Evolutionary conservation across 441 rosid genomes (phyloP).

Genomic region (Bocquillonia castaneifolia): DNA sequence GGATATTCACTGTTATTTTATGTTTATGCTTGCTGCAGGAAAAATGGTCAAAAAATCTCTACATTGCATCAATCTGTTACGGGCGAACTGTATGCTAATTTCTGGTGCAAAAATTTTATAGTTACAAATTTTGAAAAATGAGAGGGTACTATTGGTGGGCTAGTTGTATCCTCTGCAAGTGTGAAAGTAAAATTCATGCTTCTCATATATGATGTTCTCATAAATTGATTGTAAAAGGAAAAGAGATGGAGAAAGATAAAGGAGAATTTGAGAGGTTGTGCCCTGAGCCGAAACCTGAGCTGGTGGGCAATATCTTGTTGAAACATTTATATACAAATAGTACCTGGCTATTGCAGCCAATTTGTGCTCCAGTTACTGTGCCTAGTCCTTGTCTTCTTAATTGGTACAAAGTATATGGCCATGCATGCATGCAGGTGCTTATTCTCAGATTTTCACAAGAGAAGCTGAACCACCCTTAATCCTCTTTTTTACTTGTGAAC

Average conservation of each 20-base stretch:
- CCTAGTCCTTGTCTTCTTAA: constrained; percentile 16
- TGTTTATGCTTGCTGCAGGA: constrained; percentile 37
- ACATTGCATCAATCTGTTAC: constrained; percentile 71
- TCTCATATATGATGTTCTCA: constrained; percentile 15
- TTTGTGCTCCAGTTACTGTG: constrained; percentile 20
- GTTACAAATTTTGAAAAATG: constrained; percentile 28
- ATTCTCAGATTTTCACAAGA: no score
- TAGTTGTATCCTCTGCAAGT: constrained; percentile 18
- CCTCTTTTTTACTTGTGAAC: no score
- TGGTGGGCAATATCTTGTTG: constrained; percentile 24
- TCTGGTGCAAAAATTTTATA: constrained; percentile 1
- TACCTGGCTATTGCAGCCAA: constrained; percentile 12
- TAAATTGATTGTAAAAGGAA: constrained; percentile 30
- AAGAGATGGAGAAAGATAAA: constrained; percentile 6
- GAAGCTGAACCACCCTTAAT: no score
- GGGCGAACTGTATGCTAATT: constrained; percentile 68
- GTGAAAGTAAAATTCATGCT: constrained; percentile 17
- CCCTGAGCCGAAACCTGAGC: constrained; percentile 18
- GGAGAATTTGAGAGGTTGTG: constrained; percentile 22
- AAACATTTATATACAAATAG: constrained; percentile 18
- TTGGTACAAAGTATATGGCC: no score
- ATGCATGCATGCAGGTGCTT: no score
- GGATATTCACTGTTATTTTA: not conserved
- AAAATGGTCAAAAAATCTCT: constrained; percentile 78
- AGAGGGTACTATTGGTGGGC: constrained; percentile 17